Conservation (phyloP, 805 yeast species). For the Kuraishia borneana region DNA sequence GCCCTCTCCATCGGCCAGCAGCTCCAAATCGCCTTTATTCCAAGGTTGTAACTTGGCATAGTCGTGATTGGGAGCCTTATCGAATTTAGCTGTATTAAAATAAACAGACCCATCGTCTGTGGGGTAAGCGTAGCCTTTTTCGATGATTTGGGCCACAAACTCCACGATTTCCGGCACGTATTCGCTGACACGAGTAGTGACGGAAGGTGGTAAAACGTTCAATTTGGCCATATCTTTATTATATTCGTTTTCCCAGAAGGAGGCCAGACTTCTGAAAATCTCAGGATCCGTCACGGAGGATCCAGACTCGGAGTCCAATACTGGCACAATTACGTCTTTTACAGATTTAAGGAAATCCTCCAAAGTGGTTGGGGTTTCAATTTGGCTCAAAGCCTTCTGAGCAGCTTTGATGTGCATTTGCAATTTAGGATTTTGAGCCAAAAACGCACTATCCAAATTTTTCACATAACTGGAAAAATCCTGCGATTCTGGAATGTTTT, state of each 20-base stretch:
- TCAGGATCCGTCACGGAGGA: conserved; percentile 73
- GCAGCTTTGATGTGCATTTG: conserved; percentile 75
- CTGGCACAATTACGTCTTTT: conserved; percentile 70
- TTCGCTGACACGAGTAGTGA: conserved; percentile 91
- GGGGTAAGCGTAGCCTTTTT: conserved; percentile 74
- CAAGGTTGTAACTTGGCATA: conserved; percentile 98
- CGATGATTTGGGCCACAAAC: conserved; percentile 65
- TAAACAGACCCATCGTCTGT: conserved; percentile 91
- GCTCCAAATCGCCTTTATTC: conserved; percentile 82
- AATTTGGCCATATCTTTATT: conserved; percentile 78
- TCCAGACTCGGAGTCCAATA: conserved; percentile 64
- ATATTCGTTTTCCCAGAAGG: conserved; percentile 81
- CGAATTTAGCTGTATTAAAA: conserved; percentile 82
- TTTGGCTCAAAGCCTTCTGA: conserved; percentile 34
- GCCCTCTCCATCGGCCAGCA: conserved; percentile 94
- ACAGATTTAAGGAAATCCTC: conserved; percentile 33
- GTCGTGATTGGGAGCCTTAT: conserved; percentile 55
- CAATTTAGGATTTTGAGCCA: conserved; percentile 62
- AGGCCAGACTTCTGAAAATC: conserved; percentile 70
- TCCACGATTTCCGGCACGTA: conserved; percentile 85
- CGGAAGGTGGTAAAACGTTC: conserved; percentile 75
- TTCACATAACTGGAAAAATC: conserved; percentile 43
- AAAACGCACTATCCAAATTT: conserved; percentile 34
- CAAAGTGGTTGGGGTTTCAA: conserved; percentile 18
- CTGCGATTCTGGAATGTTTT: conserved; percentile 38